Evolutionary conservation across 2,329 filamentous ascomycete genomes (phyloP).

Genomic region (Cordyceps militaris): DNA sequence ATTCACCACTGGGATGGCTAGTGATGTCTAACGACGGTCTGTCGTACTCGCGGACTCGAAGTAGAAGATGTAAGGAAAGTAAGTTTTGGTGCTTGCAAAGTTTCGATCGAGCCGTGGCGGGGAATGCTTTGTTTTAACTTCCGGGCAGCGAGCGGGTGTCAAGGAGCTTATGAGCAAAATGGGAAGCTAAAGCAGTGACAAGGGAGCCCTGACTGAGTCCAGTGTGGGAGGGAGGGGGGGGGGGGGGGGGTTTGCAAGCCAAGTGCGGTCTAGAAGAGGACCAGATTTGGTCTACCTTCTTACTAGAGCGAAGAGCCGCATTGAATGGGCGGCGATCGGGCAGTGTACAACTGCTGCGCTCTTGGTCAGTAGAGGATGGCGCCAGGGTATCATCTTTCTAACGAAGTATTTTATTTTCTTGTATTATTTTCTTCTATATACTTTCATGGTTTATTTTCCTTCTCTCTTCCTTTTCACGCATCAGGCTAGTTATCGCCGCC

Average conservation of each 20-base stretch:
- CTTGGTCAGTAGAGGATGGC: too few species aligned
- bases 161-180: constrained; percentile 11
- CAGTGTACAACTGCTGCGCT: constrained; percentile 8
- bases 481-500: too few species aligned
- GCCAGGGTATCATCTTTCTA: too few species aligned
- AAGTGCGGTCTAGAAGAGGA: constrained; percentile 12
- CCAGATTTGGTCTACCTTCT: constrained; percentile 14
- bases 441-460: too few species aligned
- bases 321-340: constrained; percentile 9
- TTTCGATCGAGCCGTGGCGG: constrained; percentile 13
- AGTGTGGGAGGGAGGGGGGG: constrained; percentile 3
- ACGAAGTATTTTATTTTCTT: too few species aligned
- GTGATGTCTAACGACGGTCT: background rate
- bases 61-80: background rate
- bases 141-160: constrained; percentile 6
- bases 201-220: background rate
- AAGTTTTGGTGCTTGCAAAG: background rate
- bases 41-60: background rate
- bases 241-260: background rate
- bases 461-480: too few species aligned
- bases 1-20: background rate
- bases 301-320: constrained; percentile 14
- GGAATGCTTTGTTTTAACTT: constrained; percentile 12
- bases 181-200: constrained; percentile 7
- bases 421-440: too few species aligned